A percentile compares a stretch with the other conserved stretches of the same genome.
These are phyloP conservation scores for Pleurozium schreberi DNA, from an alignment of 225 moss, liverwort and hornwort genomes.

Conservation along the genomic window DNA sequence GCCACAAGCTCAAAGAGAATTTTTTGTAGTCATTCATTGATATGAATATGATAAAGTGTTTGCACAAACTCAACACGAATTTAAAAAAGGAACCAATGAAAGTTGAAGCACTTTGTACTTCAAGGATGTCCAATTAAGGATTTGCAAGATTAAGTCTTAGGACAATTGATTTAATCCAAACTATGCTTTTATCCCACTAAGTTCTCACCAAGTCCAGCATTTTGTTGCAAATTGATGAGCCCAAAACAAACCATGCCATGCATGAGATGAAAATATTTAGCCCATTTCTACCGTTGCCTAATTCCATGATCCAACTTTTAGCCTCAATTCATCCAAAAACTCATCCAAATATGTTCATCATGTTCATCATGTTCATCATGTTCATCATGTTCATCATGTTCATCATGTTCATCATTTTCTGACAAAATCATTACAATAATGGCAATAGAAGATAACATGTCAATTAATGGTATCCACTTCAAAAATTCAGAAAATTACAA, in stretches of 20 bases:
- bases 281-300: no score
- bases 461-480: no score
- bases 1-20: accelerated
- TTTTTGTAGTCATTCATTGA: background rate
- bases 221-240: background rate
- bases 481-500: no score
- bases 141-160: no score
- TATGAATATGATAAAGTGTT: background rate
- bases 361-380: no score
- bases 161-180: accelerated
- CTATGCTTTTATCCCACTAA: accelerated
- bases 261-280: background rate
- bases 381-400: no score
- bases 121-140: background rate
- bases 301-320: no score
- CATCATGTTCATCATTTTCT: no score
- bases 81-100: background rate
- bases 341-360: no score
- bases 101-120: background rate
- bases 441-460: no score
- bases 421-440: no score
- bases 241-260: accelerated
- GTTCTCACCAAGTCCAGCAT: background rate
- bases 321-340: no score
- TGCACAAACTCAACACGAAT: background rate